Conservation (phyloP, 768 basidiomycete species). For the Kwoniella dendrophila region DNA sequence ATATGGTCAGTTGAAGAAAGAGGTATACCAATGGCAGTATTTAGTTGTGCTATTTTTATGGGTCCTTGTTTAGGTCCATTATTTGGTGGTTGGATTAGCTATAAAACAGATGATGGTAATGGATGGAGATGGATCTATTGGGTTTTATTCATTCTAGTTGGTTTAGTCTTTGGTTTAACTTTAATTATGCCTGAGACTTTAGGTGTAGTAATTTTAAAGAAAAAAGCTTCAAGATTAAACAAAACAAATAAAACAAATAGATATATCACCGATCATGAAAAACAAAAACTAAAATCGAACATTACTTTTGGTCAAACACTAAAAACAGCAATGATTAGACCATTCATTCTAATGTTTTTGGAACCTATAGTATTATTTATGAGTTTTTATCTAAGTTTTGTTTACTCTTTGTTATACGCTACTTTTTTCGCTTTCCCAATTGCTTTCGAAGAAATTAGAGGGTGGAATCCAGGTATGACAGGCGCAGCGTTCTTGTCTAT, state of each 20-base stretch:
- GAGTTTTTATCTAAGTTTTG: constrained; percentile 40
- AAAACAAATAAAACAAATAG: constrained; percentile 43
- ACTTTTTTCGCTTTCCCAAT: constrained; percentile 45
- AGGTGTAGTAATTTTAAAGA: constrained; percentile 51
- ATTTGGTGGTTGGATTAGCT: constrained; percentile 39
- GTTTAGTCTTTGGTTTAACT: constrained; percentile 25
- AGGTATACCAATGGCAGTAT: constrained; percentile 51
- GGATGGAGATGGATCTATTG: constrained; percentile 51
- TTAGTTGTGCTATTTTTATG: constrained; percentile 46
- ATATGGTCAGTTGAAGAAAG: constrained; percentile 49
- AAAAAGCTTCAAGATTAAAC: constrained; percentile 46
- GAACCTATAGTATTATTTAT: constrained; percentile 44
- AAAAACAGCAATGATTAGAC: constrained; percentile 64
- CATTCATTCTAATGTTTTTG: constrained; percentile 60
- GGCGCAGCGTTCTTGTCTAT: constrained; percentile 37
- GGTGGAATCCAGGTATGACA: constrained; percentile 36
- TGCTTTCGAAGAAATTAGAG: constrained; percentile 38
- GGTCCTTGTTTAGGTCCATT: constrained; percentile 40
- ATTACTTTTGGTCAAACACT: constrained; percentile 58
- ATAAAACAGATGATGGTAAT: constrained; percentile 23
- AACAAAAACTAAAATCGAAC: constrained; percentile 25
- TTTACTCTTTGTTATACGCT: constrained; percentile 46
- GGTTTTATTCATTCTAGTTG: constrained; percentile 35
- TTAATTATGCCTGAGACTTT: constrained; percentile 56
- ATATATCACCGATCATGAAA: constrained; percentile 42